Evolutionary conservation across 352 stramenopile species (phyloP), one percentile per base, ranked within the genome.

Genomic region (Phytophthora citricola): DNA sequence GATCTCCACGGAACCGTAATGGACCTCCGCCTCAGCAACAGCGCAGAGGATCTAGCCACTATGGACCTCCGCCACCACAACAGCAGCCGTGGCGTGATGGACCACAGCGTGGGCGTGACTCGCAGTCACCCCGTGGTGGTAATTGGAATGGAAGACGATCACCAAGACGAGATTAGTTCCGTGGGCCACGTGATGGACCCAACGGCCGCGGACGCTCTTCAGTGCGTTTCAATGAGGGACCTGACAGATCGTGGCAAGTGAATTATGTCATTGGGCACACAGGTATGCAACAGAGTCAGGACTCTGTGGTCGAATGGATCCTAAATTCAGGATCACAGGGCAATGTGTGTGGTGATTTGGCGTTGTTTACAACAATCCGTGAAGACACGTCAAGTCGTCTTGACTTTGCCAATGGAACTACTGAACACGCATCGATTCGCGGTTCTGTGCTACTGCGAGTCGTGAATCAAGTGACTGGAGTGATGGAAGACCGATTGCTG

Each of bases 391-490:
- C 41, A 8, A 66, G 40, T 48, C 14, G 31, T 10, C 27, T 59
- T 22, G 49, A 48, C 24, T n/a, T 66, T 66, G 10, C 55, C 24
- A 26, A 58, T 17, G 38, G 57, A 14, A 65, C 47, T 12, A 31
- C 38, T n/a, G 24, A 65, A 57, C 17, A 24, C n/a, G 26, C 56
- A 27, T 50, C 14, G 34, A 38, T 53, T 22, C 44, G 58, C 52
- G 57, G 46, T 11, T 58, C 36, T 58, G 38, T 51, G 4, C 32
- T 64, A n/a, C 27, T 64, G 14, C 57, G 57, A 12, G n/a, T 65
- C 38, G n/a, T 32, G 4, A 55, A 63, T 22, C 15, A 69, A 15
- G 61, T 8, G 5, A 63, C 61, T 41, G 52, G 45, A 7, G 11
- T 58, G 29, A 6, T 44, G 14, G 59, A 62, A 20, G 53, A 69